These are phyloP conservation scores for Botrytis paeoniae DNA, from an alignment of 2,329 filamentous ascomycete genomes.

Conservation along the genomic window DNA sequence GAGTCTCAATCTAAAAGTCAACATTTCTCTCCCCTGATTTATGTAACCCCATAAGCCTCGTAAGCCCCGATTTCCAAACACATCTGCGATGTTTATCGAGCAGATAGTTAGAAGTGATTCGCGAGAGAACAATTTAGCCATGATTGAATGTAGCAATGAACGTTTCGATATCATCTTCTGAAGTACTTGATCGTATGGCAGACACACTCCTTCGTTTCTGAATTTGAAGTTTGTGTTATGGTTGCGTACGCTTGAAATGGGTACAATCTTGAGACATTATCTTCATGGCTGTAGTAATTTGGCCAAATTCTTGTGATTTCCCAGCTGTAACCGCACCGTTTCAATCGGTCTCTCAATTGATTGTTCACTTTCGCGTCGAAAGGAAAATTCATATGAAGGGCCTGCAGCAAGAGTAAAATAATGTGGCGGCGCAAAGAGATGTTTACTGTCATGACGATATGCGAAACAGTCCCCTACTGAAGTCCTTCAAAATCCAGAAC, in stretches of 20 bases:
- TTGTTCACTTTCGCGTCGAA: neutral
- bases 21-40: rapidly evolving
- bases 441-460: neutral
- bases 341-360: neutral
- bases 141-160: neutral
- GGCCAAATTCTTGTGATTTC: neutral
- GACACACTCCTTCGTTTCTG: neutral
- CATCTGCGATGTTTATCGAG: neutral
- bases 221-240: neutral
- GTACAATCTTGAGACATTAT: neutral
- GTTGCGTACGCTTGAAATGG: neutral
- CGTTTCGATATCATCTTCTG: neutral
- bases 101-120: neutral
- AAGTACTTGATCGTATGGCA: neutral
- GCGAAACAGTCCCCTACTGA: neutral
- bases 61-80: neutral
- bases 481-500: too few relatives aligned
- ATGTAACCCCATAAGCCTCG: neutral
- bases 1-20: neutral
- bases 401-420: neutral
- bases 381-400: neutral
- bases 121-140: neutral
- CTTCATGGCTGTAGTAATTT: neutral
- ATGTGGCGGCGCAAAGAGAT: too few relatives aligned
- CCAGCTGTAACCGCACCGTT: neutral